Evolutionary conservation across 2,329 filamentous ascomycete genomes (phyloP), one percentile per base, ranked within the genome.

Genomic region (Ceratocystis smalleyi): DNA sequence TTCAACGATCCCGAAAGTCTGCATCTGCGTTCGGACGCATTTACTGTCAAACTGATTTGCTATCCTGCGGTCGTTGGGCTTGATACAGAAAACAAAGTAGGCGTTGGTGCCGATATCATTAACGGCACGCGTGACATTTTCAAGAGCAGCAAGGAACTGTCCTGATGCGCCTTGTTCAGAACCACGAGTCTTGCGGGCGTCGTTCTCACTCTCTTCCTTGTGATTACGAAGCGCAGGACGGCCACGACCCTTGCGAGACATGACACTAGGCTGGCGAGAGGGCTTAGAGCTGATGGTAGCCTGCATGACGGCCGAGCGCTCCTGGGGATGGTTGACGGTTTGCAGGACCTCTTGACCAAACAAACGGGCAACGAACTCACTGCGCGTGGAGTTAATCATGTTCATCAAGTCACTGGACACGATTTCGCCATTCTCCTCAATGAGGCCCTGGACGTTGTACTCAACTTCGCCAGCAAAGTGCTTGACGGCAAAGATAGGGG

Each of bases 41-140:
- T 97, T 97, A 81, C 91, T 96, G 74, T 99, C 94, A 70, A 97
- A 99, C 71, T 99, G 94, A 69, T 99, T 99, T 67, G 94, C 92
- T 69, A 99, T 99, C 61, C 94, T 85, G 63, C 94, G 83, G 73
- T 99, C 94, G 70, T 99, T 99, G 24, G 94, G 92, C 75, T 99
- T 99, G 68, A 99, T 76, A 71, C 94, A 99, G 75, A 99, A 96
- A 55, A 99, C 83, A 70, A 96, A 97, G 75, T 99, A 99, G 0
- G 88, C 83, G 71, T 99, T 99, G 10, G 91, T 88, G 71, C 91
- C 89, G 3, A 86, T 83, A 1, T 88, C 84, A 1, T 84, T 87
- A 55, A 99, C 78, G 1, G 90, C 91, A 70, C 92, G 91, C 66
- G 86, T 95, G 65, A 99, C 89, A 66, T 94, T 95, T 68, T 96